A percentile compares a stretch with the other conserved stretches of the same genome.
These are phyloP conservation scores for Gyrodon lividus DNA, from an alignment of 768 basidiomycete species.

Conservation along the genomic window DNA sequence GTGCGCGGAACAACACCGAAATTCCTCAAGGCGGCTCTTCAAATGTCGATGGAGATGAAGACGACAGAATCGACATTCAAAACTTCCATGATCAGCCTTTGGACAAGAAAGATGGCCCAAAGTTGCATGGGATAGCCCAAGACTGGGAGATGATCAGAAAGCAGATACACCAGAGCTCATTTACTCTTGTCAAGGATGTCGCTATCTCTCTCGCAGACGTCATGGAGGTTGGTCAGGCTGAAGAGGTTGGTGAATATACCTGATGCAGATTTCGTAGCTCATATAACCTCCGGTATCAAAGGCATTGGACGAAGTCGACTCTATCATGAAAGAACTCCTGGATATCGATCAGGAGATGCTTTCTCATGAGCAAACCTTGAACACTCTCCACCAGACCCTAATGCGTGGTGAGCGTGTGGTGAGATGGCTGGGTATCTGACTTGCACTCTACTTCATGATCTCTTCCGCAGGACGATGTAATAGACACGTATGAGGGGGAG, in stretches of 20 bases:
- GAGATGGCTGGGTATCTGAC: slow-evolving; percentile 25
- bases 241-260: slow-evolving; percentile 42
- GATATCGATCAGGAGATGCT: slow-evolving; percentile 64
- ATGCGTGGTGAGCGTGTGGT: slow-evolving; percentile 60
- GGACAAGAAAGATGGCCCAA: slow-evolving; percentile 47
- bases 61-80: slow-evolving; percentile 56
- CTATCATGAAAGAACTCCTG: slow-evolving; percentile 64
- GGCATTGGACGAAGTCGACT: slow-evolving; percentile 61
- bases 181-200: slow-evolving; percentile 48
- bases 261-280: background rate
- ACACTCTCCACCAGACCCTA: slow-evolving; percentile 55
- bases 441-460: background rate
- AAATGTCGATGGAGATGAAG: slow-evolving; percentile 37
- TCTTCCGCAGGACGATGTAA: slow-evolving; percentile 46
- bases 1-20: slow-evolving; percentile 20
- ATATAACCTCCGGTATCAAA: slow-evolving; percentile 22
- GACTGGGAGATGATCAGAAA: slow-evolving; percentile 63
- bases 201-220: slow-evolving; percentile 62
- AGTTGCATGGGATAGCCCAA: slow-evolving; percentile 53
- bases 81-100: slow-evolving; percentile 70
- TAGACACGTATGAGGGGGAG: slow-evolving; percentile 49
- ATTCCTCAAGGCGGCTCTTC: slow-evolving; percentile 23
- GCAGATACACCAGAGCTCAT: slow-evolving; percentile 44
- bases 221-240: slow-evolving; percentile 50
- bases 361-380: slow-evolving; percentile 52